Evolutionary conservation across 495 filamentous ascomycete genomes (phyloP).

Genomic region (Penicillium pulvis): DNA sequence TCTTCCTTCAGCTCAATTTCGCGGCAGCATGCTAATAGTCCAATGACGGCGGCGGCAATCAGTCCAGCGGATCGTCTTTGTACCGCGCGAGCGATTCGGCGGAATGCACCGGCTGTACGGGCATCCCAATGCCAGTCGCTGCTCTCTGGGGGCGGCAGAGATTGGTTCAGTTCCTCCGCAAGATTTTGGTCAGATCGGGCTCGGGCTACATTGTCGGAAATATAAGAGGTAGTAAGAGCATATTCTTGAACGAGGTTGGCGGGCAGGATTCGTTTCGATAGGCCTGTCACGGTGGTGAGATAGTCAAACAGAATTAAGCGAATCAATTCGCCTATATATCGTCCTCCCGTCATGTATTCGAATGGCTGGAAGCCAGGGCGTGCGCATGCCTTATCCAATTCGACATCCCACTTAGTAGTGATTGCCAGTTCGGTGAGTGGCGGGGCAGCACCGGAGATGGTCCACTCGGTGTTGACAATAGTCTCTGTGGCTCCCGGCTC

Average conservation of each 20-base stretch:
- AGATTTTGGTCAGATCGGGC: conserved; percentile 48
- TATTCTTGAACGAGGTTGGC: conserved; percentile 58
- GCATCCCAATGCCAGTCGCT: conserved; percentile 61
- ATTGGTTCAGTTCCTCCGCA: conserved; percentile 50
- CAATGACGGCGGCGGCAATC: conserved; percentile 69
- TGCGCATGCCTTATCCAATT: conserved; percentile 65
- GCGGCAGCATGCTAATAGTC: conserved; percentile 64
- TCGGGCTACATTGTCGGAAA: conserved; percentile 63
- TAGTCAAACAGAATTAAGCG: conserved; percentile 71
- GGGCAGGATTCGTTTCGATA: conserved; percentile 52
- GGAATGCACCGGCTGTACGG: conserved; percentile 56
- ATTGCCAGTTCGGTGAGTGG: conserved; percentile 64
- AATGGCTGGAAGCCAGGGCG: conserved; percentile 82
- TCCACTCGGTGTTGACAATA: conserved; percentile 86
- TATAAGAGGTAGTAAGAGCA: conserved; percentile 68
- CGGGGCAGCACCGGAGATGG: conserved; percentile 70
- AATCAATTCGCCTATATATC: conserved; percentile 83
- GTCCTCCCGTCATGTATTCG: conserved; percentile 84
- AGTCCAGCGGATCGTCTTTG: conserved; percentile 71
- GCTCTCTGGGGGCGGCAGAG: conserved; percentile 52
- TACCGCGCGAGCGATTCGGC: conserved; percentile 62
- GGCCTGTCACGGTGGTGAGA: conserved; percentile 45
- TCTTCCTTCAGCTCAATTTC: conserved; percentile 60
- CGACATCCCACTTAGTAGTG: conserved; percentile 70
- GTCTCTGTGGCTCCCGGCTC: conserved; percentile 57